Evolutionary conservation across 441 rosid genomes (phyloP).

Genomic region (Breynia disticha): DNA sequence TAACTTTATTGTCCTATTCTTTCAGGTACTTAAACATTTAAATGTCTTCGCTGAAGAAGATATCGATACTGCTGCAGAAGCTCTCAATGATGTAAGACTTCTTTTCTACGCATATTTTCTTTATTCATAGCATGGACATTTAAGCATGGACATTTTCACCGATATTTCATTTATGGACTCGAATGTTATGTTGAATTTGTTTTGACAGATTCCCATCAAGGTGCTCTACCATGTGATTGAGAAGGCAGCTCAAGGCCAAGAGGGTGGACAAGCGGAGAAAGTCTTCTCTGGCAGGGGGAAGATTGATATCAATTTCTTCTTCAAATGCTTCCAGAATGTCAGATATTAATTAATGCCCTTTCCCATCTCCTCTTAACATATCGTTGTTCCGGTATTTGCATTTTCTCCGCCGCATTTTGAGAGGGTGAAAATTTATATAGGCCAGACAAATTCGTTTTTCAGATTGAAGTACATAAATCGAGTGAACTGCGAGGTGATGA

Average conservation of each 20-base stretch:
- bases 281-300: conserved; percentile 53
- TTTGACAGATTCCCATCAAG: conserved; percentile 74
- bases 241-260: conserved; percentile 90
- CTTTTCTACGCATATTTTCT: not conserved
- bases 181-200: not conserved
- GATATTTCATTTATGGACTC: not conserved
- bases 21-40: conserved; percentile 55
- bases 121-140: too few species aligned
- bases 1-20: not conserved
- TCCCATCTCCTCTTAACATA: not conserved
- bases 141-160: too few species aligned
- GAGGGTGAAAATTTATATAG: too few species aligned
- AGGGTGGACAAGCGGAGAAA: conserved; percentile 65
- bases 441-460: too few species aligned
- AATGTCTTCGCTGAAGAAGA: conserved; percentile 72
- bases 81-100: conserved; percentile 65
- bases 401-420: too few species aligned
- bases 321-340: conserved; percentile 62
- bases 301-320: conserved; percentile 60
- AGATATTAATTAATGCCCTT: conserved; percentile 31
- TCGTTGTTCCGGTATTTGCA: not conserved
- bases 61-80: conserved; percentile 60
- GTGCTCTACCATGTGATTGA: conserved; percentile 73
- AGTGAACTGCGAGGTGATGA: too few species aligned
- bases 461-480: too few species aligned